Conservation (phyloP, 495 filamentous ascomycete species). For the Aspergillus affinis region DNA sequence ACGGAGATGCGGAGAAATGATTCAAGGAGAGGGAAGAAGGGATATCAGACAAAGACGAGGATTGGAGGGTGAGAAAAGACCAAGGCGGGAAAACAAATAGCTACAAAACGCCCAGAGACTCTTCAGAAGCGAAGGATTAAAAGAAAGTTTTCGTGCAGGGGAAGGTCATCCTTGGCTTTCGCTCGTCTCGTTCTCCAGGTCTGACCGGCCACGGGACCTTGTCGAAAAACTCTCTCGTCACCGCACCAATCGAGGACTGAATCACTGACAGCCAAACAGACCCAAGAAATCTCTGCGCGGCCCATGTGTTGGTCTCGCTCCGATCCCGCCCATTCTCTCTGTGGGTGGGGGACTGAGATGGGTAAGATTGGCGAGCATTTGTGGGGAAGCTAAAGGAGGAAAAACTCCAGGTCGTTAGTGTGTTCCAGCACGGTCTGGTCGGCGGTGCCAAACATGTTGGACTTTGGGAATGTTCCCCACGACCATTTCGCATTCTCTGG, state of each 20-base stretch:
- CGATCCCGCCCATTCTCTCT: slow-evolving; percentile 4
- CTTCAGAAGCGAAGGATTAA: not conserved
- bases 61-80: slow-evolving; percentile 4
- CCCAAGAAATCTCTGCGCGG: slow-evolving; percentile 11
- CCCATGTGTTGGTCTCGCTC: slow-evolving; percentile 1
- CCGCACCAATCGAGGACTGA: not conserved
- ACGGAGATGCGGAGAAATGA: not conserved
- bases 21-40: slow-evolving; percentile 1
- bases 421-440: not conserved
- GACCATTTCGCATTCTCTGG: not conserved
- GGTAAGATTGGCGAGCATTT: slow-evolving; percentile 8
- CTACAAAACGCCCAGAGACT: not conserved
- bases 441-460: not conserved
- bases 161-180: not conserved
- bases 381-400: slow-evolving; percentile 8
- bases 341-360: not conserved
- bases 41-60: not conserved
- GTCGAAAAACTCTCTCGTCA: not conserved
- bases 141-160: not conserved
- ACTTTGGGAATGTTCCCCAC: not conserved
- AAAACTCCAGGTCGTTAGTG: slow-evolving; percentile 1
- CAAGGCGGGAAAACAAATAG: not conserved
- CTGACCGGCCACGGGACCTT: slow-evolving; percentile 1
- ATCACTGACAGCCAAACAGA: not conserved
- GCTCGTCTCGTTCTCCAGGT: not conserved